Base-by-base conservation (phyloP, 2,329 filamentous ascomycete species). In the Penicillium sclerotigenum region DNA sequence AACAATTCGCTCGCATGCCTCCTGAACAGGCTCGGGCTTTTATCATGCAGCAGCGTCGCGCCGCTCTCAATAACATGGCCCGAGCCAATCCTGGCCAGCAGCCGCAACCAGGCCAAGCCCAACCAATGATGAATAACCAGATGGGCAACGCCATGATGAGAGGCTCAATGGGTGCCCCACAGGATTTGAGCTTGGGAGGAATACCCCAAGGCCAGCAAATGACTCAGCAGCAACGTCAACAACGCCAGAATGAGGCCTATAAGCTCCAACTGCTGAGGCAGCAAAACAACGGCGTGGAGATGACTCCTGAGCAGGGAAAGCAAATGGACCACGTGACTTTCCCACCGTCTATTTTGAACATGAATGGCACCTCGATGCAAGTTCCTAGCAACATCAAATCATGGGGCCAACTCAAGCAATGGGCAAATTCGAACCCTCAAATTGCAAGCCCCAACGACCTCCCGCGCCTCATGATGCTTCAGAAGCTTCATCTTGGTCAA, bases 391-490 rank as follows among this genome's bases (percentile, higher is more conserved):
- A 79, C 13, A 72, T 85, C 24, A 80, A 77, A 61, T 79, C 77
- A 2, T 86, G 83, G 83, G 78, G 77, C 9, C 79, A 83, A 54
- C 71, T 86, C 7, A 85, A 84, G 67, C 71, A 79, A 50, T 82
- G 81, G 74, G 78, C 78, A 16, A 64, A 67, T 28, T 71, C 77
- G 41, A 83, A 83, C 54, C 71, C 73, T 16, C 71, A 73, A 46
- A 70, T 73, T 5, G 60, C 79, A 46, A 75, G 73, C 18, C 73
- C 71, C 10, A 71, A 74, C 4, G 76, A 75, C 42, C 52, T 76
- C 18, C 61, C 71, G 6, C 79, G 74, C 52, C 61, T 82, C 14
- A 63, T 71, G 51, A 67, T 65, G 20, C 59, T 77, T 16, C 77
- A 79, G 57, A 74, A 68, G 45, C 62, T 79, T 36, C 79, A 82